These are phyloP conservation scores for Protea cynaroides DNA, from an alignment of 164 flowering plant species.

Conservation along the genomic window DNA sequence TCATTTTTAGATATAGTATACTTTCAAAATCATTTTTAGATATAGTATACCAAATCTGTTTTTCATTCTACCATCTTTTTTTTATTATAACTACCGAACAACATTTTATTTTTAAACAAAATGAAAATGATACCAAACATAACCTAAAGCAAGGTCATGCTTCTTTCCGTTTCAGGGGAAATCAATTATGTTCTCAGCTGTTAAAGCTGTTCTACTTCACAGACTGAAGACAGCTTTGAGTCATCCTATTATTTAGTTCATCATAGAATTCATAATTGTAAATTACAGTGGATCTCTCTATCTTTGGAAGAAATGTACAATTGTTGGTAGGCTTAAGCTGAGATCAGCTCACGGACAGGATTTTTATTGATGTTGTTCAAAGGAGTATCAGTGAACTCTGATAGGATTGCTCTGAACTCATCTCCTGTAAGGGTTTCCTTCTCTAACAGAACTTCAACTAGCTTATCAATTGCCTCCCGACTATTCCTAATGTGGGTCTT, in stretches of 20 bases:
- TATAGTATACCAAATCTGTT: no score
- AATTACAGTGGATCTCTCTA: neutral
- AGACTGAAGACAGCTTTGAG: no score
- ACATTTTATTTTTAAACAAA: no score
- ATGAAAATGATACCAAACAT: no score
- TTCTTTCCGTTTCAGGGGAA: no score
- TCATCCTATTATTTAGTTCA: neutral
- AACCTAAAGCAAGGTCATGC: no score
- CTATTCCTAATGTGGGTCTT: slow-evolving; percentile 51
- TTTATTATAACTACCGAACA: no score
- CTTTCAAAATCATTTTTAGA: no score
- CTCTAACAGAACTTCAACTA: slow-evolving; percentile 64
- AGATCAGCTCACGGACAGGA: slow-evolving; percentile 25
- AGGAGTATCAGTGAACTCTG: slow-evolving; percentile 37
- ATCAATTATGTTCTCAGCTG: no score
- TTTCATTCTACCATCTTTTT: no score
- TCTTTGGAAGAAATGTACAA: neutral
- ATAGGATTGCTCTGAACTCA: slow-evolving; percentile 63
- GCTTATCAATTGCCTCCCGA: slow-evolving; percentile 57
- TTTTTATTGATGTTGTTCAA: slow-evolving; percentile 7
- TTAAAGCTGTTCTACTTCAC: no score
- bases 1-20: no score
- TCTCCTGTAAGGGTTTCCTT: slow-evolving; percentile 70
- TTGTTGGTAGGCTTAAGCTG: slow-evolving; percentile 19
- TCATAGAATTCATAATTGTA: neutral